These are phyloP conservation scores for Gossypium trilobum DNA, from an alignment of 441 rosid species.

Conservation along the genomic window DNA sequence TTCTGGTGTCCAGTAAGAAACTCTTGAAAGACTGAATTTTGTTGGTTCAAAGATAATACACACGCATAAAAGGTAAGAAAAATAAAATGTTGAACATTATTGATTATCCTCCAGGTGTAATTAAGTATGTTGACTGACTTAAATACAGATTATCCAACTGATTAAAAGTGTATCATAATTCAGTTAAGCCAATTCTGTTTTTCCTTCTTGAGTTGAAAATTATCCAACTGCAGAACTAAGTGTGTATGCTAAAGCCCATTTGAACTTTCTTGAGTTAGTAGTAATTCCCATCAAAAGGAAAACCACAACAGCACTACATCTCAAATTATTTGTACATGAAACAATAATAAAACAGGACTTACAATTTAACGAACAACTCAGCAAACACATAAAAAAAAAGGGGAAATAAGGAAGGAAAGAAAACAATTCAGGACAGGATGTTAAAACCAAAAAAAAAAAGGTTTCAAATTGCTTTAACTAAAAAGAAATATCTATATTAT, in stretches of 20 bases:
- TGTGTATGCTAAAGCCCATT: not conserved
- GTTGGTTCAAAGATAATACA: not conserved
- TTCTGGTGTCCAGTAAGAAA: not conserved
- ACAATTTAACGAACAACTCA: not conserved
- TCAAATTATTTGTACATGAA: not conserved
- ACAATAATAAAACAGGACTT: not conserved
- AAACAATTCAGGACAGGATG: not conserved
- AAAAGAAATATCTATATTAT: not conserved
- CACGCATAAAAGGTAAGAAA: not conserved
- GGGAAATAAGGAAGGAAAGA: not conserved
- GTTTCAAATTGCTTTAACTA: not conserved
- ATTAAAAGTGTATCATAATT: not conserved
- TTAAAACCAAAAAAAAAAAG: not conserved
- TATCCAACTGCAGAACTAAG: not conserved
- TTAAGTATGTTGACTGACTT: not conserved
- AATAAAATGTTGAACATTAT: not conserved
- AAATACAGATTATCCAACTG: constrained; percentile 6
- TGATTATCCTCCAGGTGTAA: not conserved
- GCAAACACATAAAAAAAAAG: too few species aligned
- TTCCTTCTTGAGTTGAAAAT: not conserved
- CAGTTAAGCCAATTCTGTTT: not conserved
- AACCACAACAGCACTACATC: not conserved
- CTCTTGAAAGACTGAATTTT: not conserved
- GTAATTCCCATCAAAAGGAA: not conserved
- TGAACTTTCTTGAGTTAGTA: not conserved